Percentiles rank a stretch among this genome's conserved stretches.
These are phyloP conservation scores for Tolypocladium album DNA, from an alignment of 2,329 filamentous ascomycete genomes.

Conservation along the genomic window DNA sequence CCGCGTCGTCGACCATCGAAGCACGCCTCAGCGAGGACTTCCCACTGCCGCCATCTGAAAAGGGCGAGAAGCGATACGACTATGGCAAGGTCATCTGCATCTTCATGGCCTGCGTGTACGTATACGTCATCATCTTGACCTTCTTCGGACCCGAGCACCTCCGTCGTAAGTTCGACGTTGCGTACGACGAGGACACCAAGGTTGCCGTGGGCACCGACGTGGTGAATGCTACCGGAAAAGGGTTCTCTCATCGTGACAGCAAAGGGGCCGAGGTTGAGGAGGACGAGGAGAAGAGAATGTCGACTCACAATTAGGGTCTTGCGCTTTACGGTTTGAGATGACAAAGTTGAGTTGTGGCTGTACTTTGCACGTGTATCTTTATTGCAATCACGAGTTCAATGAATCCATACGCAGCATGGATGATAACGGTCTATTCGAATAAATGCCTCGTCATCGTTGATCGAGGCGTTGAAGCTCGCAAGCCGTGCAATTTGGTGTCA, in stretches of 20 bases:
- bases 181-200: conserved; percentile 34
- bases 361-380: background rate
- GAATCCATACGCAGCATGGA: background rate
- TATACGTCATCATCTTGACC: conserved; percentile 49
- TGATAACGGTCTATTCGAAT: background rate
- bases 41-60: conserved; percentile 49
- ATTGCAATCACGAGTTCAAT: background rate
- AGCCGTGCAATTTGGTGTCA: background rate
- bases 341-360: background rate
- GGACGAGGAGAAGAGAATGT: conserved; percentile 1
- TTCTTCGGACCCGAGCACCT: conserved; percentile 50
- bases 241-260: background rate
- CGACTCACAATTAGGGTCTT: background rate
- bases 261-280: background rate
- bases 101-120: conserved; percentile 79
- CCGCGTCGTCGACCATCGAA: conserved; percentile 65
- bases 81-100: conserved; percentile 84
- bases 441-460: background rate
- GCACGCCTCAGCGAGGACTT: conserved; percentile 64
- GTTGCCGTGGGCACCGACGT: conserved; percentile 31
- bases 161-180: conserved; percentile 38
- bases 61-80: conserved; percentile 45
- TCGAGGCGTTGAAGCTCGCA: background rate
- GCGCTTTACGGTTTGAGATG: background rate
- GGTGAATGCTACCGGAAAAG: conserved; percentile 8